Evolutionary conservation across 495 filamentous ascomycete genomes (phyloP), one percentile per base, ranked within the genome.

Genomic region (Penicillium psychrofluorescens): DNA sequence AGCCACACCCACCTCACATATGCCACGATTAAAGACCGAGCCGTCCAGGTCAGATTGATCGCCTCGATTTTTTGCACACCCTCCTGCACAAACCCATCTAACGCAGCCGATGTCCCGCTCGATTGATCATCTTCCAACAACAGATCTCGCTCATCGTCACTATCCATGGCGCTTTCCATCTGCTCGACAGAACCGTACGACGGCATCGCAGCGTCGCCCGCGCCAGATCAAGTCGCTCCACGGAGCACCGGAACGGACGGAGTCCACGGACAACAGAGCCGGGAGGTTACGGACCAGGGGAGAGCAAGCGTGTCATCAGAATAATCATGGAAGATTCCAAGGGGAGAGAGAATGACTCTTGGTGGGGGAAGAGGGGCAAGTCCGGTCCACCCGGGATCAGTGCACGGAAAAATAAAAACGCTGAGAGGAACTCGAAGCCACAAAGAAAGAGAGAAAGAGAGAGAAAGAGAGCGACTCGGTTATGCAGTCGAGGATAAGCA

Each of bases 21-120:
- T 39, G 76, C 77, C 27, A 76, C 54, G 27, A 72, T 64, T 52
- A 81, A 56, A 16, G 72, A 72, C 34, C 61, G 62, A 2, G 60
- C 65, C 16, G 75, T 74, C 77, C 77, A 81, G 40, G 74, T 77
- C 49, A 71, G 44, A 38, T 70, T 75, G 35, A 79, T 76, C 7
- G 76, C 76, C 54, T 81, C 75, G 29, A 78, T 75, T 38, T 69
- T 76, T 50, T 67, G 61, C 4, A 81, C 76, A 35, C 77, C 77
- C 37, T 71, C 72, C 51, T 79, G 76, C 2, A 71, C 54, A 40
- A 66, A 67, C 41, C 64, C 63, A 2, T 22, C 22, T 22, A 6
- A 22, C 12, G 54, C 44, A 5, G 56, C 53, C 7, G 54, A 58
- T 30, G 51, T 34, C 38, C 46, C 58, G 36, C 56, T 63, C 4